These are phyloP conservation scores for Colletotrichum sp. DNA, from an alignment of 2,329 filamentous ascomycete genomes.

Conservation along the genomic window DNA sequence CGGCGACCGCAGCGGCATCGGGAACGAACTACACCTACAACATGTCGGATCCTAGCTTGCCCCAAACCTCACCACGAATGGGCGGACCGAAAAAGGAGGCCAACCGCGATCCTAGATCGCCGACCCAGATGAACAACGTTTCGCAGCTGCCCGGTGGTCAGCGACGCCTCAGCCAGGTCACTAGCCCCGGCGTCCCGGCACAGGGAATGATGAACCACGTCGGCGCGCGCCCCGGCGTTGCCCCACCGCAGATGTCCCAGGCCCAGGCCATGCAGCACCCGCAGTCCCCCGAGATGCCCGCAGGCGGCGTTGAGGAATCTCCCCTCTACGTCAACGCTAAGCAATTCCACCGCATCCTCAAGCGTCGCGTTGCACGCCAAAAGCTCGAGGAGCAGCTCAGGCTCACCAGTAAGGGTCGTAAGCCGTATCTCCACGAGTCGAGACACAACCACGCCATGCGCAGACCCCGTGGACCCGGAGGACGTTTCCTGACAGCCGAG, in stretches of 20 bases:
- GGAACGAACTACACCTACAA: slow-evolving; percentile 79
- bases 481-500: slow-evolving; percentile 94
- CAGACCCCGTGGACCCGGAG: slow-evolving; percentile 88
- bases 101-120: slow-evolving; percentile 75
- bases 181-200: slow-evolving; percentile 75
- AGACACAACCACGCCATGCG: slow-evolving; percentile 99
- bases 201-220: slow-evolving; percentile 79
- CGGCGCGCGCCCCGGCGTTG: slow-evolving; percentile 50
- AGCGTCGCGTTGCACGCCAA: slow-evolving; percentile 90
- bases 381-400: slow-evolving; percentile 91
- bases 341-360: slow-evolving; percentile 96
- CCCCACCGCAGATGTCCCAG: slow-evolving; percentile 64
- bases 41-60: slow-evolving; percentile 71
- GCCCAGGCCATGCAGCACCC: slow-evolving; percentile 71
- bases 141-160: slow-evolving; percentile 61
- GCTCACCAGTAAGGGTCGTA: slow-evolving; percentile 91
- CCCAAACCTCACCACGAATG: slow-evolving; percentile 80
- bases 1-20: slow-evolving; percentile 86
- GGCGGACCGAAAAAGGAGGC: slow-evolving; percentile 72
- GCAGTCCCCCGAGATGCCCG: slow-evolving; percentile 81
- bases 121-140: slow-evolving; percentile 71
- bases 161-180: slow-evolving; percentile 78
- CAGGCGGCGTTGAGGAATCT: slow-evolving; percentile 81
- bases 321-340: slow-evolving; percentile 98
- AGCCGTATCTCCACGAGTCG: slow-evolving; percentile 96